These are phyloP conservation scores for Bathelium albidoporum DNA, from an alignment of 495 filamentous ascomycete genomes.

Conservation along the genomic window DNA sequence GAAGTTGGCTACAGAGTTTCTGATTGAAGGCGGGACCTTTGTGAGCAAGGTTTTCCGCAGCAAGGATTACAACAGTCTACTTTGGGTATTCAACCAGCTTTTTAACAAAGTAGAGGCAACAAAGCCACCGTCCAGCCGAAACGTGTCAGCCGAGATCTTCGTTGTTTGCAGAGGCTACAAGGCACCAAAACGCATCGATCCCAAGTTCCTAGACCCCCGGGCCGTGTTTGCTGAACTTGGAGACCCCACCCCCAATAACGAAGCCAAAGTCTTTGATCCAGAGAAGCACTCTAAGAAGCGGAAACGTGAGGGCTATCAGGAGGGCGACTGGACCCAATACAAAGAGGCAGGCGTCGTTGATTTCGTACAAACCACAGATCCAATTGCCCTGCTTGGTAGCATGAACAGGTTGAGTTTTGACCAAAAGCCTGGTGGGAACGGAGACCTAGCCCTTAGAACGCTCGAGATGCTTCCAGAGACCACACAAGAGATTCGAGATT, in stretches of 20 bases:
- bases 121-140: constrained; percentile 90
- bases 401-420: constrained; percentile 76
- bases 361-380: constrained; percentile 90
- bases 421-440: constrained; percentile 49
- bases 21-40: constrained; percentile 82
- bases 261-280: constrained; percentile 95
- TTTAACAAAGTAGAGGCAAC: constrained; percentile 93
- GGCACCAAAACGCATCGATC: constrained; percentile 86
- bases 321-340: constrained; percentile 87
- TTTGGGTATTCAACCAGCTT: constrained; percentile 97
- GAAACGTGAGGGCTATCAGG: constrained; percentile 94
- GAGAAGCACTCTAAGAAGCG: constrained; percentile 74
- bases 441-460: constrained; percentile 77
- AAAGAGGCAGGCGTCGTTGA: constrained; percentile 80
- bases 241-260: constrained; percentile 83
- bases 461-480: constrained; percentile 88
- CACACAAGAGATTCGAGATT: constrained; percentile 72
- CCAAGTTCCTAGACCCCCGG: constrained; percentile 80
- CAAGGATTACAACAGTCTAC: constrained; percentile 91
- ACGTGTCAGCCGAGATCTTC: constrained; percentile 95
- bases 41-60: constrained; percentile 97
- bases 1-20: constrained; percentile 88
- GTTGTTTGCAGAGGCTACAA: constrained; percentile 92
- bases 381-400: constrained; percentile 86
- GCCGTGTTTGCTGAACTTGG: constrained; percentile 92